A percentile compares a stretch with the other conserved stretches of the same genome.
Evolutionary conservation across 1,284 basidiomycete genomes (phyloP).

Genomic region (Caloboletus inedulis): DNA sequence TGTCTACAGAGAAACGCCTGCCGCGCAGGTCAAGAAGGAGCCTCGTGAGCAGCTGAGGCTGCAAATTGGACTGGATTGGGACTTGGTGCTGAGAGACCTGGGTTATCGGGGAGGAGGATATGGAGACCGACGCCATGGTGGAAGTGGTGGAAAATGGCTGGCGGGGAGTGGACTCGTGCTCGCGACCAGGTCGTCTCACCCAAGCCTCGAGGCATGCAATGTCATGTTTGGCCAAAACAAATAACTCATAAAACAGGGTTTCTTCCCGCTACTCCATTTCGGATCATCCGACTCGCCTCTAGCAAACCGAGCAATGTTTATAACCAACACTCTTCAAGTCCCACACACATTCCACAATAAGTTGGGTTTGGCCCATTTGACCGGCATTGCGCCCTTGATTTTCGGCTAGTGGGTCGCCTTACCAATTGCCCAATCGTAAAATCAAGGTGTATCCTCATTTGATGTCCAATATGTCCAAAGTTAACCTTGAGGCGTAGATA

Average conservation of each 20-base stretch:
- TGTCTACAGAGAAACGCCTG: conserved; percentile 89
- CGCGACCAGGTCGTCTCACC: conserved; percentile 23
- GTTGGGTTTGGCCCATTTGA: neutral
- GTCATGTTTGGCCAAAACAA: conserved; percentile 32
- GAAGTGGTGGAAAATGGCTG: conserved; percentile 15
- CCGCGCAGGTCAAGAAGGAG: conserved; percentile 92
- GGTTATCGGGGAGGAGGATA: conserved; percentile 77
- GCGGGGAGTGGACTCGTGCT: conserved; percentile 15
- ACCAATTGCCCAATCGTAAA: neutral
- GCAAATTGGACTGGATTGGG: conserved; percentile 67
- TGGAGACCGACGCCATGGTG: conserved; percentile 48
- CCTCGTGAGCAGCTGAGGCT: conserved; percentile 80
- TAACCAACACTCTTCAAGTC: neutral
- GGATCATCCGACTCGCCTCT: neutral
- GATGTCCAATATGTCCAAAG: conserved; percentile 6
- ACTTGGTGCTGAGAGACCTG: conserved; percentile 72
- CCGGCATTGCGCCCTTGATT: neutral
- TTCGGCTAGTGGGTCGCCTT: neutral
- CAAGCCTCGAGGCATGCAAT: conserved; percentile 33
- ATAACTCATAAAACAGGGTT: conserved; percentile 17
- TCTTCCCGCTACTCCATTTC: neutral
- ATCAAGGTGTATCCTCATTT: conserved; percentile 7
- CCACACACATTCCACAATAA: neutral
- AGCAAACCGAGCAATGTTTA: neutral
- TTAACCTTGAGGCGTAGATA: conserved; percentile 6